Evolutionary conservation across 2,329 filamentous ascomycete genomes (phyloP), one percentile per base, ranked within the genome.

Genomic region (Venturiaceae sp.): DNA sequence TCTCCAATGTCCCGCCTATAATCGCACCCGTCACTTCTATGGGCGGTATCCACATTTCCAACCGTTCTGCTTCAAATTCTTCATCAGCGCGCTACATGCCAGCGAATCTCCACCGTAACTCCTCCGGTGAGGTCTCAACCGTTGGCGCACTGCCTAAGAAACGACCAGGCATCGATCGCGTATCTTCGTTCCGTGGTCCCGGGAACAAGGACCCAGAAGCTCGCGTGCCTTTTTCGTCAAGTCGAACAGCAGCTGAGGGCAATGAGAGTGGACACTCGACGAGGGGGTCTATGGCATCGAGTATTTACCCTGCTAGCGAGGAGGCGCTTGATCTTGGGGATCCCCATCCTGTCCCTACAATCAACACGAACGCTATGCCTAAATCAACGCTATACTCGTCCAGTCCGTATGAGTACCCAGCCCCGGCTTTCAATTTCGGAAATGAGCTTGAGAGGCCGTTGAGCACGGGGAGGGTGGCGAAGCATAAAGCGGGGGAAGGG

Each of bases 381-480:
- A 33, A 26, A 16, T 30, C 55, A 36, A 41, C 19, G 19, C 14
- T 23, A 3, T 28, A 19, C 16, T 13, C 32, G 46, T 34, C 46
- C 19, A 30, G 32, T n/a, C 26, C 44, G 3, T 44, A 47, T 14
- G 32, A 52, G 36, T 33, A 47, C 19, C n/a, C 23, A 34, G 28
- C 50, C 13, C 23, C 32, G 3, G 50, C 32, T 3, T 19, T 34
- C 37, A 33, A 19, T 11, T 13, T 26, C 14, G 23, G 36, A 13
- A 50, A 44, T 39, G 36, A 56, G 21, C 21, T 13, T 19, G 55
- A 57, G 36, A 4, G 58, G 16, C 58, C 58, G 3, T 23, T 60
- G 30, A 60, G 58, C 44, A 60, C 58, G 23, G 58, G 58, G 9
- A 28, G 39, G 9, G 58, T 60, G 11, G 39, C 11, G 16, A 30